phyloP scores from a whole-genome alignment of 495 filamentous ascomycete genomes.

The Penicillium malachiteum region DNA sequence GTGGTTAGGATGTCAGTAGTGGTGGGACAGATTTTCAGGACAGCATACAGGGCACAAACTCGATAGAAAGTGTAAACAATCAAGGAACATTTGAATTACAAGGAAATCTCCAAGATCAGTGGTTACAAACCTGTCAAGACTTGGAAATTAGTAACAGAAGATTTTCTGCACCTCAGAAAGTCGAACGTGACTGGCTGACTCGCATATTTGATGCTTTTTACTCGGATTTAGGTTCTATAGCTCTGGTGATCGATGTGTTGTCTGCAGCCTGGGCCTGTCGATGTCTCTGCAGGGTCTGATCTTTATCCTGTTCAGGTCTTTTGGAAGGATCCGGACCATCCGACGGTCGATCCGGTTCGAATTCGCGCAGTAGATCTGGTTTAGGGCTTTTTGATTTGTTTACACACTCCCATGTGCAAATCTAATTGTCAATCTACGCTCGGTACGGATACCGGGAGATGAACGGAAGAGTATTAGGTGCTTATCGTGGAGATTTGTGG shows the following conservation, averaged over 20 bases:
- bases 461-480: background rate
- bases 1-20: background rate
- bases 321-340: background rate
- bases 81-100: background rate
- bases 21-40: background rate
- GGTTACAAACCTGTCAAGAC: too few relatives aligned
- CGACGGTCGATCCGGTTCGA: background rate
- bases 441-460: too few relatives aligned
- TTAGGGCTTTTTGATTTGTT: too few relatives aligned
- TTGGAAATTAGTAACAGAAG: too few relatives aligned
- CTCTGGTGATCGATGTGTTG: conserved; percentile 1
- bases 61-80: background rate
- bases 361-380: background rate
- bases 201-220: background rate
- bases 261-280: background rate
- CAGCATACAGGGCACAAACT: background rate
- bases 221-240: conserved; percentile 1
- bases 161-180: too few relatives aligned
- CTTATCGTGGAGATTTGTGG: background rate
- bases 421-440: too few relatives aligned
- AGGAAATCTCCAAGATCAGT: too few relatives aligned
- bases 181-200: too few relatives aligned
- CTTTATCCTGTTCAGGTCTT: background rate
- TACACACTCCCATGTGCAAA: too few relatives aligned
- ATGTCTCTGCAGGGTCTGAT: conserved; percentile 5